Conservation (phyloP, 148 eudicot genomes). For the Chenopodium suecicum region DNA sequence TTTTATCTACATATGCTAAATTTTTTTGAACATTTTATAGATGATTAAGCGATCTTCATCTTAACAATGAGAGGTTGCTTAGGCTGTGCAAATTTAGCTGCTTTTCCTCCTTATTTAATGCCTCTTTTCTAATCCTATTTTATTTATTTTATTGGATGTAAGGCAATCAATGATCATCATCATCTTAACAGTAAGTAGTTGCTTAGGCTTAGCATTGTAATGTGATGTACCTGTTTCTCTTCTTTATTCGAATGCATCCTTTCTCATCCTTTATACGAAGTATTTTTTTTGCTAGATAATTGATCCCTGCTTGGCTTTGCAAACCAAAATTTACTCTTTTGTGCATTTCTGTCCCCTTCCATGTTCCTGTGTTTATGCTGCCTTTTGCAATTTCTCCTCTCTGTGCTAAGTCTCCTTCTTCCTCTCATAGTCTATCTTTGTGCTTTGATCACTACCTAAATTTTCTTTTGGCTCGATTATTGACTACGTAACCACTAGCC, state of each 20-base stretch:
- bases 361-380: not conserved
- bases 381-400: not conserved
- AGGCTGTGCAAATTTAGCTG: not conserved
- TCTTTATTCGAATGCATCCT: not conserved
- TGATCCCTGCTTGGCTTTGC: not conserved
- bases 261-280: not conserved
- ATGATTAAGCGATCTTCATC: not conserved
- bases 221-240: not conserved
- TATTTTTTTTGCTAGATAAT: not conserved
- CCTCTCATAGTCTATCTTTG: not conserved
- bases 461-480: too few relatives aligned
- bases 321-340: not conserved
- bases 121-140: not conserved
- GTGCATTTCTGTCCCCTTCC: not conserved
- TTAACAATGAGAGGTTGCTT: not conserved
- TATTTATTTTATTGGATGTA: not conserved
- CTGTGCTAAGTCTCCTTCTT: not conserved
- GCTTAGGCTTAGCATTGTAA: not conserved
- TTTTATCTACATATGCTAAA: not conserved
- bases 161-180: not conserved
- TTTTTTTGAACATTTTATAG: too few relatives aligned
- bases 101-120: not conserved
- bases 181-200: not conserved
- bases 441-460: not conserved
- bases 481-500: not conserved